These are phyloP conservation scores for Rosa multiflora DNA, from an alignment of 306 rosid genomes.

Conservation along the genomic window DNA sequence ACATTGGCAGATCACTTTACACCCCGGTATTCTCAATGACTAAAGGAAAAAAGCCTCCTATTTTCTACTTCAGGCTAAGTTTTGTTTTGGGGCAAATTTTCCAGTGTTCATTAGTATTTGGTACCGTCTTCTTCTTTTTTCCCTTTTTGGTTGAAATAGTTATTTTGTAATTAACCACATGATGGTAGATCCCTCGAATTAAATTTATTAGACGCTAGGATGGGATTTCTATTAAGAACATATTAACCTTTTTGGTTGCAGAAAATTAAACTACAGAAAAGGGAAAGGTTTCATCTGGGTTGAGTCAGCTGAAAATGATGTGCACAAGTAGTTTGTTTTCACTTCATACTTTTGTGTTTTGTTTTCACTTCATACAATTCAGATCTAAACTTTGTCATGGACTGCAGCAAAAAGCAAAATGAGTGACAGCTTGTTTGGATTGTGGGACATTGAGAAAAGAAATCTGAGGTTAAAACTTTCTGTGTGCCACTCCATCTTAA, in stretches of 20 bases:
- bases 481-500: no score
- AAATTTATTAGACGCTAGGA: neutral
- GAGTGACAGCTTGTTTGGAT: neutral
- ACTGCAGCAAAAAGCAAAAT: neutral
- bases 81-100: neutral
- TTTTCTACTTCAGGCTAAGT: neutral
- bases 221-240: constrained; percentile 2
- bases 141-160: neutral
- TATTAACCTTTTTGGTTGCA: neutral
- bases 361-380: neutral
- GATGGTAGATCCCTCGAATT: neutral
- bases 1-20: constrained; percentile 5
- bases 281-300: neutral
- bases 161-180: neutral
- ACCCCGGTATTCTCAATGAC: neutral
- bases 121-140: neutral
- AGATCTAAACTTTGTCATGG: neutral
- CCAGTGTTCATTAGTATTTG: neutral
- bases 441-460: neutral
- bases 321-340: neutral
- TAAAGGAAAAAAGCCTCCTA: neutral
- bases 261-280: constrained; percentile 2
- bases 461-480: no score
- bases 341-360: neutral
- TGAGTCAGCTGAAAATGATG: constrained; percentile 7